A percentile compares a stretch with the other conserved stretches of the same genome.
These are phyloP conservation scores for Dentipellis sp. DNA, from an alignment of 768 basidiomycete species.

Conservation along the genomic window DNA sequence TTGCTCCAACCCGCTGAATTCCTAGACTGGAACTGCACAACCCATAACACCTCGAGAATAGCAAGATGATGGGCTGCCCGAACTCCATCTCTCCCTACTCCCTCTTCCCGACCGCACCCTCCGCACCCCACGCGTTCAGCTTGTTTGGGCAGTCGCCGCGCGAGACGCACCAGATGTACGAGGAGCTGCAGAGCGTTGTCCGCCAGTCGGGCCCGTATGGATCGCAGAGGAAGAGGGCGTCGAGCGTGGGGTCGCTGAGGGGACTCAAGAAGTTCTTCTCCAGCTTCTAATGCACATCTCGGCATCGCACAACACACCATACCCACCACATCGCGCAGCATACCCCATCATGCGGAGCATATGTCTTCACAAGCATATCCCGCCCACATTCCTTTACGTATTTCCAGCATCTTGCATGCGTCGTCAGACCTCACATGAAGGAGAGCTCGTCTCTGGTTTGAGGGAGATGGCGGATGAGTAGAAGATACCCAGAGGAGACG, in stretches of 20 bases:
- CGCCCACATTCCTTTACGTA: background rate
- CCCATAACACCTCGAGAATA: background rate
- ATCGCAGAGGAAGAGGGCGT: background rate
- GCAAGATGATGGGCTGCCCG: background rate
- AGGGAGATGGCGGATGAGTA: too few species aligned
- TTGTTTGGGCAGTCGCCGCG: slow-evolving; percentile 14
- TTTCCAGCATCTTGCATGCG: background rate
- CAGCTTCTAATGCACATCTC: background rate
- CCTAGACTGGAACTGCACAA: background rate
- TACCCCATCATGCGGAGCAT: too few species aligned
- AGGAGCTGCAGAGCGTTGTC: background rate
- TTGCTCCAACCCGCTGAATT: background rate
- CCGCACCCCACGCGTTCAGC: slow-evolving; percentile 14
- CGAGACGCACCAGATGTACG: slow-evolving; percentile 6
- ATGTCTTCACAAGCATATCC: background rate
- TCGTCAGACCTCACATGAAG: background rate
- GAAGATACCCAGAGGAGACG: too few species aligned
- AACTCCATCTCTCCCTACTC: slow-evolving; percentile 1
- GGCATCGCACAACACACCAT: background rate
- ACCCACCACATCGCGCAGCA: background rate
- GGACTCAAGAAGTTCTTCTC: slow-evolving; percentile 5
- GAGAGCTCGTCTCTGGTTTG: too few species aligned
- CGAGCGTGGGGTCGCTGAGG: background rate
- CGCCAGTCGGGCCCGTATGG: background rate
- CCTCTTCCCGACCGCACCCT: slow-evolving; percentile 11